Percentiles rank a stretch among this genome's conserved stretches.
phyloP scores from a whole-genome alignment of 768 basidiomycete species.

The Tylopilus subfusipes region DNA sequence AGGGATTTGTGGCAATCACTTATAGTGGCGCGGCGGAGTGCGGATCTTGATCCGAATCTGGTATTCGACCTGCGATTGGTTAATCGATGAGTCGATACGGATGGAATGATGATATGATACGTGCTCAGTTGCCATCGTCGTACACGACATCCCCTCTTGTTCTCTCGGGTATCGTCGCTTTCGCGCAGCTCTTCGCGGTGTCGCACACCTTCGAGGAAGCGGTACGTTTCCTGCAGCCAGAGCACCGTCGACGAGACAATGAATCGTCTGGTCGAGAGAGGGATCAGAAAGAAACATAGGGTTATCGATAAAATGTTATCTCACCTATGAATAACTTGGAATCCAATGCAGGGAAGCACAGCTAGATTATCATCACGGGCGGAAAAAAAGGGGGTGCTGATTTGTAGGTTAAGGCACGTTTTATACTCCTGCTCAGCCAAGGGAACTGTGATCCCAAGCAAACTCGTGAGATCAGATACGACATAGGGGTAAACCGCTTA shows the following conservation, averaged over 20 bases:
- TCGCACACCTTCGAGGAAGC: not conserved
- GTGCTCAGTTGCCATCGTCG: conserved; percentile 9
- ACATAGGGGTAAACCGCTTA: not conserved
- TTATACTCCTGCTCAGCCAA: conserved; percentile 10
- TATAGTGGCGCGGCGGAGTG: conserved; percentile 52
- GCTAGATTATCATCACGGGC: conserved; percentile 7
- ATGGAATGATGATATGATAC: conserved; percentile 14
- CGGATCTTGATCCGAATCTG: conserved; percentile 75
- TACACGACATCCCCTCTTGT: conserved; percentile 1
- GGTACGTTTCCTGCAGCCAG: not conserved
- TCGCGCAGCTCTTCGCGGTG: not conserved
- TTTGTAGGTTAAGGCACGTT: conserved; percentile 2
- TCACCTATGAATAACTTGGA: conserved; percentile 20
- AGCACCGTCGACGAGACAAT: conserved; percentile 1
- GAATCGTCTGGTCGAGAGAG: not conserved
- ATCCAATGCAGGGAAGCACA: conserved; percentile 16
- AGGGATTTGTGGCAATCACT: conserved; percentile 32
- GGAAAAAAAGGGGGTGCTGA: conserved; percentile 3
- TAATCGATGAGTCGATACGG: conserved; percentile 32
- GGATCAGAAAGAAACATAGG: not conserved
- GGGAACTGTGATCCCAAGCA: not conserved
- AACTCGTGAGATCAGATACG: not conserved
- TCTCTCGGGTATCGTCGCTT: not conserved
- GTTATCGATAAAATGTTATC: conserved; percentile 26
- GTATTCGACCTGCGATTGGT: conserved; percentile 21